phyloP scores from a whole-genome alignment of 495 filamentous ascomycete genomes.

The Xylaria scruposa region DNA sequence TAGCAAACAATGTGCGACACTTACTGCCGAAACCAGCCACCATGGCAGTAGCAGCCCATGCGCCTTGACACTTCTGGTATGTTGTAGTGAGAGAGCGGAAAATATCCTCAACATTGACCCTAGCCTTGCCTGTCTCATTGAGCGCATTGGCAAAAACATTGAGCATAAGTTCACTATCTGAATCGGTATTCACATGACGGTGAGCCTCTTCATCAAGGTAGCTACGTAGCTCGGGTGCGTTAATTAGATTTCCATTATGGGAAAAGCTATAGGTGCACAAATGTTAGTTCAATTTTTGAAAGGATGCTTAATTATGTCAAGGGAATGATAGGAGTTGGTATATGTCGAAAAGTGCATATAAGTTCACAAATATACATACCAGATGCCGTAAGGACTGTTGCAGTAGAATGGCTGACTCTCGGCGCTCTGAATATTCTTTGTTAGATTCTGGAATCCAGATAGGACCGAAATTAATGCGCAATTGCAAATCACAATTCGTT shows the following conservation, averaged over 20 bases:
- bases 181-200: constrained; percentile 96
- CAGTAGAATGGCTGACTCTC: constrained; percentile 93
- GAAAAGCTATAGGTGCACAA: constrained; percentile 30
- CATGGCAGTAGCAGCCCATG: constrained; percentile 80
- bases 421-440: constrained; percentile 50
- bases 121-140: constrained; percentile 93
- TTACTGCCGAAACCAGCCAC: constrained; percentile 81
- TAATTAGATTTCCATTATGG: constrained; percentile 93
- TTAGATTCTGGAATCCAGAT: neutral
- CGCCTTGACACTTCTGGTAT: constrained; percentile 81
- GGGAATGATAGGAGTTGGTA: too few species aligned
- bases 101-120: constrained; percentile 90
- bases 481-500: neutral
- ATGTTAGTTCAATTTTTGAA: neutral
- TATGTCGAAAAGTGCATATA: neutral
- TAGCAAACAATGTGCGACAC: neutral
- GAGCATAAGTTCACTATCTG: constrained; percentile 92
- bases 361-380: constrained; percentile 42
- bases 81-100: constrained; percentile 78
- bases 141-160: constrained; percentile 95
- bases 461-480: too few species aligned
- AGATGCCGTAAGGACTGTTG: constrained; percentile 85
- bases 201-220: constrained; percentile 89
- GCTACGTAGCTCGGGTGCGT: constrained; percentile 77
- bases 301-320: too few species aligned